phyloP scores from a whole-genome alignment of 495 filamentous ascomycete genomes.

The Sordaria brevicollis region DNA sequence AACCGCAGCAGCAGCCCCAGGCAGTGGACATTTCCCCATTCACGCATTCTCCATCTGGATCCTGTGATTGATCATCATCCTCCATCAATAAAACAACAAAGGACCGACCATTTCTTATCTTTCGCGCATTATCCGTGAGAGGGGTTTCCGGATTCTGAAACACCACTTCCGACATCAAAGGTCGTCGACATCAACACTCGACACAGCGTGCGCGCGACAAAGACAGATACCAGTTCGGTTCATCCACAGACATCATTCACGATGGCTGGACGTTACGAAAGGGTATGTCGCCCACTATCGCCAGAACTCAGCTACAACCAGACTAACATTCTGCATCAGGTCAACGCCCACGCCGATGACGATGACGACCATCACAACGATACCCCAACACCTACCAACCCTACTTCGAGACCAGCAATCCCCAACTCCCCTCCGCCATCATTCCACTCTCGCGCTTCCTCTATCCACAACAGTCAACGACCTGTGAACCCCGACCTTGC shows the following conservation, averaged over 20 bases:
- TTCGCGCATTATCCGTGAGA: neutral
- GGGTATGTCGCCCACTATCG: slow-evolving; percentile 39
- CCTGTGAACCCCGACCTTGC: slow-evolving; percentile 63
- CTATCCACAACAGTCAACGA: slow-evolving; percentile 46
- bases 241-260: slow-evolving; percentile 25
- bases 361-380: slow-evolving; percentile 17
- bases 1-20: too few relatives aligned
- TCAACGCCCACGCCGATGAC: slow-evolving; percentile 38
- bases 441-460: slow-evolving; percentile 77
- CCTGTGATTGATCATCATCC: neutral
- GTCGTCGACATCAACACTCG: neutral
- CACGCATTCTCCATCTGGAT: too few relatives aligned
- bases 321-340: slow-evolving; percentile 14
- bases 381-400: slow-evolving; percentile 16
- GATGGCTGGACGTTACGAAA: slow-evolving; percentile 78
- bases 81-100: slow-evolving; percentile 6
- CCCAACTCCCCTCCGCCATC: slow-evolving; percentile 88
- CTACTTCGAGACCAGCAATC: slow-evolving; percentile 33
- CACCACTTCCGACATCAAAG: neutral
- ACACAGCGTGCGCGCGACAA: neutral
- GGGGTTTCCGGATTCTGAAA: neutral
- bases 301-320: too few relatives aligned
- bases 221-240: neutral
- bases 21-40: neutral
- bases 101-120: slow-evolving; percentile 6